Base-by-base conservation (phyloP, 2,329 filamentous ascomycete species). In the Dryadomyces sulphureus region DNA sequence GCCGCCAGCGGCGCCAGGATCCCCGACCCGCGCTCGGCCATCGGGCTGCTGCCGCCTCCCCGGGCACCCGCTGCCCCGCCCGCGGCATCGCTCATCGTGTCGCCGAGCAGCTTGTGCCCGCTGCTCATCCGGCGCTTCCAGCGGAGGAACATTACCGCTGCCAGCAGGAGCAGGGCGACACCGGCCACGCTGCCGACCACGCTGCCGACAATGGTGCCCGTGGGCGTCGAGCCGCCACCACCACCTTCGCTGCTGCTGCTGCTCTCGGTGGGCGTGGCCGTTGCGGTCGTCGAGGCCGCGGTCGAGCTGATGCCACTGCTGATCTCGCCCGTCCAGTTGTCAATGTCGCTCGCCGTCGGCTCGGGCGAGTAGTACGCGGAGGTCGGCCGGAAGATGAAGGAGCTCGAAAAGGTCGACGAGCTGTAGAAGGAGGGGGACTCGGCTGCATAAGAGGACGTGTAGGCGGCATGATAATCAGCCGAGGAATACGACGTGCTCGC, bases 141-240 rank as follows among this genome's bases (percentile, higher is more conserved):
- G 52, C 67, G 66, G 38, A 80, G 55, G n/a, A 71, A 54, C 48
- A 72, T 62, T 47, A 80, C 59, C 6, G 75, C 57, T 19, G 79
- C 56, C 5, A 79, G 56, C 4, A 75, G 59, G 42, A 81, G 57
- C 40, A 80, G 62, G 12, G 75, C 75, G 2, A 74, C 59, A 17
- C 76, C 77, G 16, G 77, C 76, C 27, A 81, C 57, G 36, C 72
- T 66, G 20, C 75, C 75, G 17, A 78, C 63, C 1, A 79, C 72
- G 27, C 75, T 68, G 1, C 74, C 75, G 7, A 75, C 72, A 24
- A 79, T 56, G 8, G 62, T 59, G 20, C 55, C 57, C 2, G 60
- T 57, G 6, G 60, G 56, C 5, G 58, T 45, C 12, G 54, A 11
- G 4, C 54, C 51, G 32, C 59, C 48, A 2, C 49, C 51, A 1